A percentile compares a stretch with the other conserved stretches of the same genome.
Evolutionary conservation across 306 rosid species (phyloP).

Genomic region (Prosopis cineraria): DNA sequence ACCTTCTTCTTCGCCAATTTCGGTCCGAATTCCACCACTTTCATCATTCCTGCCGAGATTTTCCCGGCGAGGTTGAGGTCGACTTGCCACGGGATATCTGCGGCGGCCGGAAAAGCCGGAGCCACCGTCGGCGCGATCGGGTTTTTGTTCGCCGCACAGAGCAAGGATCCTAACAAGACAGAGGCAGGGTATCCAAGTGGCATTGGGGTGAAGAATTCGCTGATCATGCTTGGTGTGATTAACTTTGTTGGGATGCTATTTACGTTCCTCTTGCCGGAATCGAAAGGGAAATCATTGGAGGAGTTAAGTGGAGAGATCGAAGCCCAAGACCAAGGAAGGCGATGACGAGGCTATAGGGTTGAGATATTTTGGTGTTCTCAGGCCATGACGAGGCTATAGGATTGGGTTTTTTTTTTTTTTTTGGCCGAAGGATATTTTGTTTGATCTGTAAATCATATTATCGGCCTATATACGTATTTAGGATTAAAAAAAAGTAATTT

Average conservation of each 20-base stretch:
- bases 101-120: constrained; percentile 63
- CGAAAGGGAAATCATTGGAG: neutral
- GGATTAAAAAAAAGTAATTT: too few species aligned
- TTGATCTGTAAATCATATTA: too few species aligned
- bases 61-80: constrained; percentile 39
- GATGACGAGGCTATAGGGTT: neutral
- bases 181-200: constrained; percentile 59
- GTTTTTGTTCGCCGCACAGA: constrained; percentile 58
- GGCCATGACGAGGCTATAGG: neutral
- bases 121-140: constrained; percentile 64
- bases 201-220: constrained; percentile 38
- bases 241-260: neutral
- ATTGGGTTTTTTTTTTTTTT: neutral
- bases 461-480: too few species aligned
- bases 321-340: neutral
- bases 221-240: neutral
- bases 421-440: too few species aligned
- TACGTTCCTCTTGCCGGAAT: neutral
- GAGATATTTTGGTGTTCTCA: too few species aligned
- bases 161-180: constrained; percentile 2
- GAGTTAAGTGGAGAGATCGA: constrained; percentile 30
- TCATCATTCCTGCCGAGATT: constrained; percentile 31
- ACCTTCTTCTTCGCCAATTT: neutral
- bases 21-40: neutral
- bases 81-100: constrained; percentile 63